Conservation (phyloP, 768 basidiomycete genomes). For the Hortiboletus flavorubellus region DNA sequence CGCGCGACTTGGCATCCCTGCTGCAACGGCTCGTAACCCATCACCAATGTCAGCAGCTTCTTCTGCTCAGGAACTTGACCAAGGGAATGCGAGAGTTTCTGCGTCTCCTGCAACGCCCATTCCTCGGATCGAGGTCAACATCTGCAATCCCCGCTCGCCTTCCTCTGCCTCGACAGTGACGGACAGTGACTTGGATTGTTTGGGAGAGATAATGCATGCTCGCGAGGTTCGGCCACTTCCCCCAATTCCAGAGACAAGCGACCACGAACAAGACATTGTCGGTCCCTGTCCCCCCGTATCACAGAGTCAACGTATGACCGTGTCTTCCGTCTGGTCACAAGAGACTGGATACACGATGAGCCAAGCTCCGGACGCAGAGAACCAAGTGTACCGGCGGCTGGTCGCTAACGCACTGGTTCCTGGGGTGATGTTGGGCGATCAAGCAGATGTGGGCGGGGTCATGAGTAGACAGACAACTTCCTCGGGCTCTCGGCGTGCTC, state of each 20-base stretch:
- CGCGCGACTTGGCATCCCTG: constrained; percentile 8
- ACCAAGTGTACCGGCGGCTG: neutral
- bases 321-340: constrained; percentile 27
- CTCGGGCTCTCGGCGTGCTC: neutral
- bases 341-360: constrained; percentile 44
- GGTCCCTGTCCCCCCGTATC: neutral
- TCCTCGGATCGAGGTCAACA: neutral
- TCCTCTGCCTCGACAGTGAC: neutral
- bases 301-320: constrained; percentile 14
- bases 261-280: neutral
- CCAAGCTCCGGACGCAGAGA: constrained; percentile 4
- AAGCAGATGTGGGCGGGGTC: neutral
- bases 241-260: neutral
- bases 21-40: neutral
- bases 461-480: neutral
- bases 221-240: constrained; percentile 11
- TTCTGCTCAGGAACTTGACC: constrained; percentile 4
- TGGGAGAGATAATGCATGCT: neutral
- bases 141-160: neutral
- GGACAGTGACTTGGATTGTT: constrained; percentile 6
- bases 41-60: neutral
- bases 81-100: constrained; percentile 9
- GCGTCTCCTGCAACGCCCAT: neutral
- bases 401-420: neutral
- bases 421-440: neutral